phyloP scores from a whole-genome alignment of 257 asterid species.

The Salvia splendens region DNA sequence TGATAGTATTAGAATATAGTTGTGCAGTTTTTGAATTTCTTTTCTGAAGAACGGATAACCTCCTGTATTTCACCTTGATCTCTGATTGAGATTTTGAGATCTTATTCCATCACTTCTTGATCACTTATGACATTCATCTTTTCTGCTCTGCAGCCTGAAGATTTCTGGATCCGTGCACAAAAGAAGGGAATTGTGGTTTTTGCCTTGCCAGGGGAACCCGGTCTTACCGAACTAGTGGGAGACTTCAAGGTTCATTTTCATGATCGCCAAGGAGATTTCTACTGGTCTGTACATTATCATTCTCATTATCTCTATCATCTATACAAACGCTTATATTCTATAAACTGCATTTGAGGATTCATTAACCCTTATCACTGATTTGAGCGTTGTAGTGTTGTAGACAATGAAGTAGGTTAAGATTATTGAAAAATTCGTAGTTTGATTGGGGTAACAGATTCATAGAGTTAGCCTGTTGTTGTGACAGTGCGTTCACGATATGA shows the following conservation, averaged over 20 bases:
- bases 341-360: constrained; percentile 23
- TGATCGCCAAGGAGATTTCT: constrained; percentile 96
- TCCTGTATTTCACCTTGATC: constrained; percentile 1
- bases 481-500: neutral
- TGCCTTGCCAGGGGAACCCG: constrained; percentile 96
- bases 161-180: constrained; percentile 92
- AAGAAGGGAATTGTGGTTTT: constrained; percentile 84
- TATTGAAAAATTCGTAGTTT: neutral
- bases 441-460: neutral
- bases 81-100: constrained; percentile 10
- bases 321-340: constrained; percentile 19
- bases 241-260: constrained; percentile 93
- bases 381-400: neutral
- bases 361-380: neutral
- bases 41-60: constrained; percentile 9
- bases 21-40: neutral
- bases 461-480: neutral
- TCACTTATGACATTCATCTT: neutral
- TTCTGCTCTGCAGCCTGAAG: constrained; percentile 73
- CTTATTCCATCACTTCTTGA: neutral
- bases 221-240: constrained; percentile 85
- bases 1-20: neutral
- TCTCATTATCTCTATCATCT: constrained; percentile 10
- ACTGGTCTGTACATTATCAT: constrained; percentile 60
- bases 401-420: no score